Conservation (phyloP, 2,329 filamentous ascomycete species). For the Aspergillus japonicus region DNA sequence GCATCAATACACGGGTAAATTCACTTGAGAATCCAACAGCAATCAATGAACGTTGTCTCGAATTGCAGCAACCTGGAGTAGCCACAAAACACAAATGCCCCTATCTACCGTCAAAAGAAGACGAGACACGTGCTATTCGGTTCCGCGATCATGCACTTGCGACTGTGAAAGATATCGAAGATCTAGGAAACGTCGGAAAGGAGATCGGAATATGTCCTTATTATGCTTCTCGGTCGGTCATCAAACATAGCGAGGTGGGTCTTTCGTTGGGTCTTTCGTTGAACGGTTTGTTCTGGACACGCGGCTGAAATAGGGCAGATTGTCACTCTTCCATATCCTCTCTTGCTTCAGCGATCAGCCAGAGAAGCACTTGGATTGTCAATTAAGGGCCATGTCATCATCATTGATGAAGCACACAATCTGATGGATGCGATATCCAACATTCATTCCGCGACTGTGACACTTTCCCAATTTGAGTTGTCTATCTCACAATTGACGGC, state of each 20-base stretch:
- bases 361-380: constrained; percentile 84
- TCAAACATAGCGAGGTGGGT: constrained; percentile 71
- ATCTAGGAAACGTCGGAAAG: constrained; percentile 75
- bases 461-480: constrained; percentile 68
- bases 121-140: constrained; percentile 67
- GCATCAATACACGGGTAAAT: constrained; percentile 82
- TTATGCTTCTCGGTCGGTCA: constrained; percentile 84
- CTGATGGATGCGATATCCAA: constrained; percentile 91
- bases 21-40: constrained; percentile 68
- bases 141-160: constrained; percentile 86
- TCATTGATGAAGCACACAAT: constrained; percentile 97
- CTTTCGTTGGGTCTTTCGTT: constrained; percentile 31
- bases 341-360: constrained; percentile 82
- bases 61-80: constrained; percentile 73
- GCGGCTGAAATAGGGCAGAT: constrained; percentile 52
- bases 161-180: constrained; percentile 88
- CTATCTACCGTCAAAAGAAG: constrained; percentile 76
- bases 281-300: neutral
- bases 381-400: constrained; percentile 83
- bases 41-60: constrained; percentile 90
- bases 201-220: constrained; percentile 85
- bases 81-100: constrained; percentile 67
- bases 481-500: constrained; percentile 73
- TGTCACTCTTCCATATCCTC: constrained; percentile 85
- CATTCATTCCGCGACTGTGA: constrained; percentile 78